These are phyloP conservation scores for Trichomonas gallinae DNA, from an alignment of 208 protist species.

Conservation along the genomic window DNA sequence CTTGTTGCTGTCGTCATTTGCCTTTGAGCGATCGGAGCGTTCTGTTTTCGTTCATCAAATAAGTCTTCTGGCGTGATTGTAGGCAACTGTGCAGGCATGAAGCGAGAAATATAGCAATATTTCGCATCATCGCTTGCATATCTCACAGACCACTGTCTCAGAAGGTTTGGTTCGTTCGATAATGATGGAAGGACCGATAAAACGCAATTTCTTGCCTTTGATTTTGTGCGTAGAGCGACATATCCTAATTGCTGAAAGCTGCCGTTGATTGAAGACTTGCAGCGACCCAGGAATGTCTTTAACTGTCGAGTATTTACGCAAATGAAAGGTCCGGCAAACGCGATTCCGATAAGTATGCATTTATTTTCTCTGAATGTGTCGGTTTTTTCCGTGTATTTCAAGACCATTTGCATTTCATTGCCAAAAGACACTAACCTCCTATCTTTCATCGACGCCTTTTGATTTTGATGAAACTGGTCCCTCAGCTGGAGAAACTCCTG, in stretches of 20 bases:
- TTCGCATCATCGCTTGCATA: not conserved
- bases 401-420: not conserved
- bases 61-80: not conserved
- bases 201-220: not conserved
- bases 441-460: not conserved
- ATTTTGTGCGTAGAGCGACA: not conserved
- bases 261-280: slow-evolving; percentile 15
- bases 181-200: not conserved
- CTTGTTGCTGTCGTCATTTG: not conserved
- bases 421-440: not conserved
- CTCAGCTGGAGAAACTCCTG: not conserved
- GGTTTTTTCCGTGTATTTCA: not conserved
- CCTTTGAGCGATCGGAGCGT: not conserved
- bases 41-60: not conserved
- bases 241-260: slow-evolving; percentile 18
- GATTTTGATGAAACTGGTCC: not conserved
- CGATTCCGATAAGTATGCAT: not conserved
- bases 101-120: not conserved
- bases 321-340: not conserved
- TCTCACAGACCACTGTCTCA: not conserved
- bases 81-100: not conserved
- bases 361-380: not conserved
- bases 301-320: slow-evolving; percentile 6
- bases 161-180: not conserved
- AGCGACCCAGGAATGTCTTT: not conserved